A percentile compares a stretch with the other conserved stretches of the same genome.
Evolutionary conservation across 73 alveolate genomes (phyloP).

Genomic region (Loxodes magnus): DNA sequence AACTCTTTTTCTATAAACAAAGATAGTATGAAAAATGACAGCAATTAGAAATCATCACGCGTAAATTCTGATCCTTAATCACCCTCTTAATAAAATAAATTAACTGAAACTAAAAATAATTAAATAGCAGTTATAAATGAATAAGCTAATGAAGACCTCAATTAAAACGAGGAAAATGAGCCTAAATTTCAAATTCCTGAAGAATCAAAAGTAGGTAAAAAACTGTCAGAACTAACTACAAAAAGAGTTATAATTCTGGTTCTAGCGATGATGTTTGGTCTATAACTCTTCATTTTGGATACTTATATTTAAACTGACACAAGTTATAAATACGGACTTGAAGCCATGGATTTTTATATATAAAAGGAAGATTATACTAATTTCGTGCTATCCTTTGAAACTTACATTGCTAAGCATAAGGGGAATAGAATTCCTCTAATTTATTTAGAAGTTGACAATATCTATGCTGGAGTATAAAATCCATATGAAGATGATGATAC

Average conservation of each 20-base stretch:
- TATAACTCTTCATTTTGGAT: conserved; percentile 43
- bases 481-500: conserved; percentile 18
- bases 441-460: conserved; percentile 25
- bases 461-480: conserved; percentile 9
- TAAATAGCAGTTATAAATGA: neutral
- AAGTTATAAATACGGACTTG: conserved; percentile 30
- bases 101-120: too few relatives aligned
- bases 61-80: neutral
- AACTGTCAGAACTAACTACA: conserved; percentile 75
- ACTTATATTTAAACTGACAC: conserved; percentile 35
- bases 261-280: conserved; percentile 57
- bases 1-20: too few relatives aligned
- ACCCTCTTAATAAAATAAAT: conserved; percentile 1
- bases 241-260: conserved; percentile 79
- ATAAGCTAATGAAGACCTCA: neutral
- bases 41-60: too few relatives aligned
- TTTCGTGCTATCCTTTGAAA: conserved; percentile 18
- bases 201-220: conserved; percentile 83
- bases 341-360: conserved; percentile 4
- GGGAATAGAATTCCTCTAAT: conserved; percentile 37
- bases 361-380: neutral
- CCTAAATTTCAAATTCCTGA: conserved; percentile 25
- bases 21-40: too few relatives aligned
- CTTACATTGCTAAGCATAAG: conserved; percentile 20
- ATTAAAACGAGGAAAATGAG: neutral